Base-by-base conservation (phyloP, 2,329 filamentous ascomycete genomes). In the Cryphonectria parasitica region DNA sequence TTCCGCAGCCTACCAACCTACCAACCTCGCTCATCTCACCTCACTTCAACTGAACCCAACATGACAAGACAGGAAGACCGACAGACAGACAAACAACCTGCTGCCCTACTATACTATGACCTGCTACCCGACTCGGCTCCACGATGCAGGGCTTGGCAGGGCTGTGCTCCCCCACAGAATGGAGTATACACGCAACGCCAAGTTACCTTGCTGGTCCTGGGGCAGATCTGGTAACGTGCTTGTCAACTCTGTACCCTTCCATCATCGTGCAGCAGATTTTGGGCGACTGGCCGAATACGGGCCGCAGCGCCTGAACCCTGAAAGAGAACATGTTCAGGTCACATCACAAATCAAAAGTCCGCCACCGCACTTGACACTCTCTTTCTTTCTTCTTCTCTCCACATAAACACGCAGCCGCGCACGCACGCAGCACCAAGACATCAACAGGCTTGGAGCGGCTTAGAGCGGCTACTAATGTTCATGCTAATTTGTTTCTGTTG, bases 201-300 rank as follows among this genome's bases (percentile, higher is more conserved):
- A n/a, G 13, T 58, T 31, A 58, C 54, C 13, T 31, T 58, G 25
- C 54, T 58, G 25, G 54, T 58, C 54, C 54, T 58, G 61, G 61
- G 36, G 41, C 62, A 64, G 62, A 45, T 45, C 17, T 41, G 62
- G 62, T 64, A 64, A 31, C 3, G 13, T 52, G 62, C 39, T 31
- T 54, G 7, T 36, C 60, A 25, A 22, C n/a, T 28, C 52, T 67
- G 52, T 36, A 7, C 31, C 52, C 52, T 60, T 4, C 64, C 64
- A 66, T 56, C 64, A 34, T 43, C 4, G 52, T 43, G 64, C 65
- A 60, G 64, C 65, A 60, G 56, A n/a, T 34, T 67, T 58, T 28
- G 61, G 65, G 65, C 65, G 54, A 67, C 36, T 25, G 54, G 65
- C 65, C 52, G 52, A 45, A 60, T 67, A 67, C 54, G 65, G 52